These are phyloP conservation scores for Chytriomyces hyalinus DNA, from an alignment of 192 early-diverging fungal species.

Conservation along the genomic window DNA sequence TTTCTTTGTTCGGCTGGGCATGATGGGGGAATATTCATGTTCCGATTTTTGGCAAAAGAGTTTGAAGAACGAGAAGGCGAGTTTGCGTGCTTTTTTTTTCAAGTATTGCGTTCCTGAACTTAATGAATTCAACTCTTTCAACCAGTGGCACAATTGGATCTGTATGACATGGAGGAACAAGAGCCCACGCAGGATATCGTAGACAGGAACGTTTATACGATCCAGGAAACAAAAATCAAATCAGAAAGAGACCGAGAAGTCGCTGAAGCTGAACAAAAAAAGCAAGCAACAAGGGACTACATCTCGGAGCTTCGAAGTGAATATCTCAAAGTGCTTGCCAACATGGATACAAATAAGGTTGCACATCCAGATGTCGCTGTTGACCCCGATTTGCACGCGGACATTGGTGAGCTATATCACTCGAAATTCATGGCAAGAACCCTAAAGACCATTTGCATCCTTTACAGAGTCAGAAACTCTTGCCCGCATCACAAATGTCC, in stretches of 20 bases:
- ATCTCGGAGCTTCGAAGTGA: constrained; percentile 59
- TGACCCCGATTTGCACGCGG: constrained; percentile 54
- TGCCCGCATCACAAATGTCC: constrained; percentile 48
- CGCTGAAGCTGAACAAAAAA: constrained; percentile 59
- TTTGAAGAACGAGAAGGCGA: constrained; percentile 48
- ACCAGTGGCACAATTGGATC: neutral
- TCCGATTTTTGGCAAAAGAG: constrained; percentile 41
- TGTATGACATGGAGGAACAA: constrained; percentile 23
- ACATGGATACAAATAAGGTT: constrained; percentile 51
- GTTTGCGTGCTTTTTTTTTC: neutral
- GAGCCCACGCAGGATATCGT: constrained; percentile 52
- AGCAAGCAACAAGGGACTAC: constrained; percentile 55
- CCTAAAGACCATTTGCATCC: neutral
- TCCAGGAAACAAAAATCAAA: constrained; percentile 67
- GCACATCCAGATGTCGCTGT: constrained; percentile 31
- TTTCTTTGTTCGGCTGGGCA: constrained; percentile 50
- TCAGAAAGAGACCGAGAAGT: constrained; percentile 62
- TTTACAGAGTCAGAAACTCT: constrained; percentile 46
- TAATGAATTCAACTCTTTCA: neutral
- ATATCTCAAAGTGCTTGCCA: constrained; percentile 51
- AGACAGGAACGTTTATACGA: constrained; percentile 55
- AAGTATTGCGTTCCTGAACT: too few species aligned
- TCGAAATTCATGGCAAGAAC: neutral
- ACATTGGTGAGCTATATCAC: constrained; percentile 41
- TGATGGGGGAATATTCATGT: constrained; percentile 65